Conservation (phyloP, 2,329 filamentous ascomycete genomes). For the Fusarium drepaniforme region DNA sequence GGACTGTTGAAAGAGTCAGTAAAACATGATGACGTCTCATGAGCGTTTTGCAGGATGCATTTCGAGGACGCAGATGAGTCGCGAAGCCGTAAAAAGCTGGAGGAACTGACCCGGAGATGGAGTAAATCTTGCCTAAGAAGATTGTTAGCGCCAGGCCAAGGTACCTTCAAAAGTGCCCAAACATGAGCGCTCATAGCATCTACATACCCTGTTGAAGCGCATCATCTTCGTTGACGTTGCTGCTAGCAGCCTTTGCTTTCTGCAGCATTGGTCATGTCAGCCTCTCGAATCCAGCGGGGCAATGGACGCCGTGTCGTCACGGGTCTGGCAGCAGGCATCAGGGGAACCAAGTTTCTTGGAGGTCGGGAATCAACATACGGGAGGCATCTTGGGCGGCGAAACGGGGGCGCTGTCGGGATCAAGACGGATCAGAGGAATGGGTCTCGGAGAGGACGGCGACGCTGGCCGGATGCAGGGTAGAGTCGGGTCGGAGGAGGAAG, state of each 20-base stretch:
- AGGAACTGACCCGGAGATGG: conserved; percentile 69
- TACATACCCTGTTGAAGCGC: conserved; percentile 55
- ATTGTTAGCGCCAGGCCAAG: conserved; percentile 42
- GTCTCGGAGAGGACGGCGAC: conserved; percentile 45
- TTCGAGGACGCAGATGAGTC: conserved; percentile 4
- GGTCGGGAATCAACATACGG: conserved; percentile 59
- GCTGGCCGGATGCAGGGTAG: conserved; percentile 46
- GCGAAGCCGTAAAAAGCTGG: conserved; percentile 1
- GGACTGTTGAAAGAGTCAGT: conserved; percentile 68
- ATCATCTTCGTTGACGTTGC: conserved; percentile 52
- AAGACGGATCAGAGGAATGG: conserved; percentile 40
- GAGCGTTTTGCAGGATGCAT: conserved; percentile 11
- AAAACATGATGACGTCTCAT: conserved; percentile 7
- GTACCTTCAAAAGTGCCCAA: conserved; percentile 14
- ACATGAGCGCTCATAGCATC: neutral
- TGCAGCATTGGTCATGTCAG: conserved; percentile 32
- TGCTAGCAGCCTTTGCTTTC: conserved; percentile 45
- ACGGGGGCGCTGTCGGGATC: conserved; percentile 42
- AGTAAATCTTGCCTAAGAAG: conserved; percentile 69
- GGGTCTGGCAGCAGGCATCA: conserved; percentile 24
- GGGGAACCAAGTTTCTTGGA: conserved; percentile 24
- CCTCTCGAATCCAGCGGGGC: conserved; percentile 23
- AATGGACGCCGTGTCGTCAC: conserved; percentile 28
- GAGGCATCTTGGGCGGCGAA: conserved; percentile 63
- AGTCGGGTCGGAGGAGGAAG: conserved; percentile 49